These are phyloP conservation scores for Purpureocillium lavendulum DNA, from an alignment of 2,329 filamentous ascomycete species.

Conservation along the genomic window DNA sequence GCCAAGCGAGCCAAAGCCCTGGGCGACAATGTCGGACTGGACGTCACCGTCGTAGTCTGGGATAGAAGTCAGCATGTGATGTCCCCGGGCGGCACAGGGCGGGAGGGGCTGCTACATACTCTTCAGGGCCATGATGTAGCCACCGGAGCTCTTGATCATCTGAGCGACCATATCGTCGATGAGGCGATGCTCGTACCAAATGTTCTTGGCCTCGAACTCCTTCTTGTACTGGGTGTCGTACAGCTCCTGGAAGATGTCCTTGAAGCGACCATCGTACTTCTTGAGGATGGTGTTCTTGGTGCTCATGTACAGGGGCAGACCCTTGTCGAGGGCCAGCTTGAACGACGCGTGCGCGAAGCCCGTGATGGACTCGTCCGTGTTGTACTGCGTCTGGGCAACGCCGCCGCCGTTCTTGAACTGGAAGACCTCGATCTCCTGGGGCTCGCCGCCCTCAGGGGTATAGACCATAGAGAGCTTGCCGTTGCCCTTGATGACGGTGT, in stretches of 20 bases:
- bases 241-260: conserved; percentile 98
- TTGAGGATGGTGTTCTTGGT: conserved; percentile 99
- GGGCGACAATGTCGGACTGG: conserved; percentile 95
- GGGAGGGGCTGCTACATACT: conserved; percentile 48
- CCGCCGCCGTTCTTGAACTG: conserved; percentile 81
- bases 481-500: conserved; percentile 71
- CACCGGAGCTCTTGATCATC: conserved; percentile 98
- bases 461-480: conserved; percentile 93
- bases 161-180: conserved; percentile 99
- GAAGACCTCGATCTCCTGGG: conserved; percentile 82
- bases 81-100: background rate
- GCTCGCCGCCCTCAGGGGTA: conserved; percentile 75
- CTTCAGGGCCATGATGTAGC: conserved; percentile 97
- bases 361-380: conserved; percentile 89
- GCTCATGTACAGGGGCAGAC: conserved; percentile 95
- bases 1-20: conserved; percentile 95
- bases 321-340: conserved; percentile 86
- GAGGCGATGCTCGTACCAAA: conserved; percentile 99
- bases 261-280: conserved; percentile 97
- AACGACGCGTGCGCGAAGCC: conserved; percentile 96
- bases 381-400: conserved; percentile 93
- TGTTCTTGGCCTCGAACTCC: conserved; percentile 81
- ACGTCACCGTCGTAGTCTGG: conserved; percentile 97
- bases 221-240: conserved; percentile 82
- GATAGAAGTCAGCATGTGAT: background rate